Percentiles rank a stretch among this genome's conserved stretches.
Evolutionary conservation across 768 basidiomycete genomes (phyloP).

Genomic region (Mycena venus): DNA sequence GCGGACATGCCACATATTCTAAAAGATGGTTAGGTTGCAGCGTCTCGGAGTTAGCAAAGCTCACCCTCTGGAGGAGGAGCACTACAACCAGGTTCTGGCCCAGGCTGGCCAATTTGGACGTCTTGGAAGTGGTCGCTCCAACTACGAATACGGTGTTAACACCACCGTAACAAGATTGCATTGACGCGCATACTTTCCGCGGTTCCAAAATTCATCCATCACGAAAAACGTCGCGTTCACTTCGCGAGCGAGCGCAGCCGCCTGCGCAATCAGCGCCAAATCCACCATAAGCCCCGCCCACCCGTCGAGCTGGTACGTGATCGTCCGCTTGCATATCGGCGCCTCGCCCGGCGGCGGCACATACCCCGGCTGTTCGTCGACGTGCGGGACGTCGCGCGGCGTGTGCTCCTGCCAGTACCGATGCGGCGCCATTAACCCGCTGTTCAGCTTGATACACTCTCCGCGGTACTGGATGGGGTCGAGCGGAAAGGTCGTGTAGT

Average conservation of each 20-base stretch:
- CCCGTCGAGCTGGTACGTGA: slow-evolving; percentile 81
- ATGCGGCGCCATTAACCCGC: slow-evolving; percentile 60
- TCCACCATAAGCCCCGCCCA: slow-evolving; percentile 75
- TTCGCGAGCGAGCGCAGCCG: slow-evolving; percentile 75
- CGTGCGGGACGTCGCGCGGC: slow-evolving; percentile 50
- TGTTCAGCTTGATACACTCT: slow-evolving; percentile 67
- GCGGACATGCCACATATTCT: slow-evolving; percentile 83
- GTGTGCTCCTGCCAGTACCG: slow-evolving; percentile 65
- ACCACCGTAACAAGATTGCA: background rate
- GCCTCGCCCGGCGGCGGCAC: slow-evolving; percentile 33
- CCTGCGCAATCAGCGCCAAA: slow-evolving; percentile 75
- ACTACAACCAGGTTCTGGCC: slow-evolving; percentile 74
- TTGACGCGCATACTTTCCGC: slow-evolving; percentile 67
- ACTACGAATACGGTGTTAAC: slow-evolving; percentile 45
- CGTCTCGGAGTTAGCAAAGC: slow-evolving; percentile 14
- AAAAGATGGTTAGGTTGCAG: slow-evolving; percentile 6
- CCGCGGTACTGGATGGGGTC: slow-evolving; percentile 66
- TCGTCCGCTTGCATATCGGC: slow-evolving; percentile 67
- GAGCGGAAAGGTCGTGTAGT: slow-evolving; percentile 71
- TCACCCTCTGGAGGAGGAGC: slow-evolving; percentile 75
- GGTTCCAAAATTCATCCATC: slow-evolving; percentile 80
- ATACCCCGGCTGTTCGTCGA: slow-evolving; percentile 42
- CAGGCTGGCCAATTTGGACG: slow-evolving; percentile 64
- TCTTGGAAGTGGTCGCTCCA: slow-evolving; percentile 79
- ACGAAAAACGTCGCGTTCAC: slow-evolving; percentile 79